Base-by-base conservation (phyloP, 2,329 filamentous ascomycete species). In the Emergomyces africanus region DNA sequence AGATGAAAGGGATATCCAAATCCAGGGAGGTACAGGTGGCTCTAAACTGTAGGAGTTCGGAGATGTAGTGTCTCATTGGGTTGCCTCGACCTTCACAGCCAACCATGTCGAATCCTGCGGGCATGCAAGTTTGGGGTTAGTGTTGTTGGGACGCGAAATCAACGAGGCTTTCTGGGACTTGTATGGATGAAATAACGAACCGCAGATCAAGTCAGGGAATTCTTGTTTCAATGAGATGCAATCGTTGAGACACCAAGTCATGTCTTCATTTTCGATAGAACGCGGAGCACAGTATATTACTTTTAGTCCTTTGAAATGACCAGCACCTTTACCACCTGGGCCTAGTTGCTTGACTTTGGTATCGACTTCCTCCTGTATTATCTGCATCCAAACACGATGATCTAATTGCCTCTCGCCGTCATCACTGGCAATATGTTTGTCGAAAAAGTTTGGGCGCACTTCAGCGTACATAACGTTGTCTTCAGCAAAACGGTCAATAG, bases 21-120 rank as follows among this genome's bases (percentile, higher is more conserved):
- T 82, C 83, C 67, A 90, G 86, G 68, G 88, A 80, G 0, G 83
- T 82, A 70, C 90, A 96, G 66, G 87, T 83, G 72, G 92, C 91
- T 64, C 86, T 85, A 79, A 97, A 96, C 90, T 90, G 96, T 72
- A 96, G 92, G 0, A 97, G 77, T 67, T 95, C 84, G 0, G 91
- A 90, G 0, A 92, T 80, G 3, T 95, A 75, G 64, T 94, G 88
- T 35, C 81, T 79, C 30, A 96, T 81, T 0, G 90, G 81, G 14
- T 88, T 82, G 0, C 90, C 91, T 0, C 80, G 71, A 68, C 95
- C 88, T 76, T 96, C 92, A 71, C 92, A 88, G 0, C 90, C 91
- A 5, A 96, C 90, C 10, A 96, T 75, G 72, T 97, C 92, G 72
- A 90, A 96, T 12, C 92, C 92, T 57, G 35, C n/a, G n/a, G 14